Conservation (phyloP, 306 rosid species). For the Parietaria judaica region DNA sequence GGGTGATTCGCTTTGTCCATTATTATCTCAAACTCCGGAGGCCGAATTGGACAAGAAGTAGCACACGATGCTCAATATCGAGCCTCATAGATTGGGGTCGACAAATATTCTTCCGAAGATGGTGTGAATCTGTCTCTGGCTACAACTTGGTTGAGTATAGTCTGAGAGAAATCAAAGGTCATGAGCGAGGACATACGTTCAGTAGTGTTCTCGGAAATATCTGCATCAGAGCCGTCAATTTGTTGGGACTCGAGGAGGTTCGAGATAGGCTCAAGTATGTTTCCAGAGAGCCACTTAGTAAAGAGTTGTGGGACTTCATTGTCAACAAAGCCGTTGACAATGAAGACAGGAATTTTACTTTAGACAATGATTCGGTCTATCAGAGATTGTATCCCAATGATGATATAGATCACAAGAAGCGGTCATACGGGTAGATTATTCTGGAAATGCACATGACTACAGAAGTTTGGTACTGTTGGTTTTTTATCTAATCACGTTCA, state of each 20-base stretch:
- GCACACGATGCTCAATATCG: not conserved
- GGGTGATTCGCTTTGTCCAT: not conserved
- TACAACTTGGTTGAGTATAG: conserved; percentile 25
- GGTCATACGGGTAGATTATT: too few relatives aligned
- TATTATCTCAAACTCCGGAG: not conserved
- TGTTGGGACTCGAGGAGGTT: conserved; percentile 11
- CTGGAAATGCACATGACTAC: conserved; percentile 40
- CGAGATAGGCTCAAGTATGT: conserved; percentile 10
- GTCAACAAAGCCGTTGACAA: not conserved
- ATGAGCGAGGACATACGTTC: too few relatives aligned
- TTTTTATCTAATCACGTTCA: too few relatives aligned
- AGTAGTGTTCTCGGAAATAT: not conserved
- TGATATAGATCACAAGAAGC: conserved; percentile 31
- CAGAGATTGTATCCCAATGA: too few relatives aligned
- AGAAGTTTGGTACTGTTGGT: conserved; percentile 26
- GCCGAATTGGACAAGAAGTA: not conserved
- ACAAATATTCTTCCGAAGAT: conserved; percentile 15
- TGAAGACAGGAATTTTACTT: not conserved
- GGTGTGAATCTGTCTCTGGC: conserved; percentile 27
- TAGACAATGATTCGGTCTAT: conserved; percentile 16
- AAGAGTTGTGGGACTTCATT: conserved; percentile 19
- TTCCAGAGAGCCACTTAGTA: not conserved
- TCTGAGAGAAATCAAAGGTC: not conserved
- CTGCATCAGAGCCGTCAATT: not conserved
- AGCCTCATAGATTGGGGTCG: too few relatives aligned